Base-by-base conservation (phyloP, 306 rosid species). In the Vigna reflexopilosa region DNA sequence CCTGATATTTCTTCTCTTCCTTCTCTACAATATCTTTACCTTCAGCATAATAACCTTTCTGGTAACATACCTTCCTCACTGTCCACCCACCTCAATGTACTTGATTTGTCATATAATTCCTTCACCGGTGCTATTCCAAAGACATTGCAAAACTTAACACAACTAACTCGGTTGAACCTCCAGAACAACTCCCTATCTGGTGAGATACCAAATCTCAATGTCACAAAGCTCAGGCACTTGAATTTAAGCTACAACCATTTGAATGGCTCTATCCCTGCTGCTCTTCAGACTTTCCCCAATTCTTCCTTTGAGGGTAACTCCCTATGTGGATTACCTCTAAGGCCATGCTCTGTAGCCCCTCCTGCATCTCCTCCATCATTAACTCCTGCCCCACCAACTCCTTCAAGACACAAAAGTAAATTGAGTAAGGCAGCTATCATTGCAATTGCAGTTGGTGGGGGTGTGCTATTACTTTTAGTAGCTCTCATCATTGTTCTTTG, bases 131-230 rank as follows among this genome's bases (percentile, higher is more conserved):
- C 77, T 38, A 92, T 92, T 81, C 94, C 97, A 2, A 80, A 70
- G 80, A 68, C 86, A 10, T 26, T 89, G 34, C 88, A 64, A 44
- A 94, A 90, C 78, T 86, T 92, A 78, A 92, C 97, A 51, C 84
- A 84, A 75, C 85, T 94, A 70, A 90, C 91, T 22, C 86, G 83
- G 62, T 80, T 94, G 85, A 86, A 62, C 90, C 95, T 94, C 68
- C 93, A 90, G 77, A 94, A 92, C 89, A 94, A 94, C 89, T 72
- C 90, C 63, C 87, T 94, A 65, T 88, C 97, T 38, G 98, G 98
- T 71, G 54, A 65, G 13, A 92, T 92, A 70, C 98, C 98, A 36
- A 79, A 85, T 85, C 84, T 94, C 79, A 81, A 78, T 72, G 86
- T 34, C 77, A 80, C 91, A 40, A 81, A 77, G 74, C 96, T 94